Evolutionary conservation across 768 basidiomycete species (phyloP).

Genomic region (Termitomyces eurrhizus): DNA sequence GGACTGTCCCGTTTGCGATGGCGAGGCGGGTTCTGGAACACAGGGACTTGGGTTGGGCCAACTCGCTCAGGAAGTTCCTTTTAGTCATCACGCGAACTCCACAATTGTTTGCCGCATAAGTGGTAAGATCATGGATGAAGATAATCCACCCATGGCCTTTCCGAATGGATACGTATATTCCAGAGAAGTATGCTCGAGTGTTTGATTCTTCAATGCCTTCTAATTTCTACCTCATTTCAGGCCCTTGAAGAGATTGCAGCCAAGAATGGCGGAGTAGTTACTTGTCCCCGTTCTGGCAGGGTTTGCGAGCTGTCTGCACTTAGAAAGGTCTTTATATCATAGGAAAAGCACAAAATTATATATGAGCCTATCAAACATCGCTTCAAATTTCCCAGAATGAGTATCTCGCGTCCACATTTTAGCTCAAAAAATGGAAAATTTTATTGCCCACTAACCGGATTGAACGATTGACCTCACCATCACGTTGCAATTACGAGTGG

Average conservation of each 20-base stretch:
- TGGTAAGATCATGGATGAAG: constrained; percentile 92
- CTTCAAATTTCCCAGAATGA: neutral
- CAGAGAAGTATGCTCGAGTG: constrained; percentile 59
- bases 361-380: neutral
- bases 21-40: constrained; percentile 32
- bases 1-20: constrained; percentile 91
- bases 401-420: no score
- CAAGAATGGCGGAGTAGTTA: constrained; percentile 75
- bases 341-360: constrained; percentile 16
- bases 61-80: constrained; percentile 83
- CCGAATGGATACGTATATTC: constrained; percentile 93
- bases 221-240: constrained; percentile 36
- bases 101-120: constrained; percentile 91
- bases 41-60: constrained; percentile 56
- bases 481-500: constrained; percentile 41
- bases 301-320: constrained; percentile 62
- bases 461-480: constrained; percentile 40
- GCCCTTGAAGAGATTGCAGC: constrained; percentile 86
- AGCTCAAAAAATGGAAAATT: constrained; percentile 1
- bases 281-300: constrained; percentile 72
- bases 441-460: constrained; percentile 35
- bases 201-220: constrained; percentile 5
- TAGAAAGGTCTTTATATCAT: constrained; percentile 91
- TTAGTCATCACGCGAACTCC: constrained; percentile 91
- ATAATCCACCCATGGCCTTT: constrained; percentile 90